Conservation (phyloP, 176 grass and related monocot species). For the Avena insularis region DNA sequence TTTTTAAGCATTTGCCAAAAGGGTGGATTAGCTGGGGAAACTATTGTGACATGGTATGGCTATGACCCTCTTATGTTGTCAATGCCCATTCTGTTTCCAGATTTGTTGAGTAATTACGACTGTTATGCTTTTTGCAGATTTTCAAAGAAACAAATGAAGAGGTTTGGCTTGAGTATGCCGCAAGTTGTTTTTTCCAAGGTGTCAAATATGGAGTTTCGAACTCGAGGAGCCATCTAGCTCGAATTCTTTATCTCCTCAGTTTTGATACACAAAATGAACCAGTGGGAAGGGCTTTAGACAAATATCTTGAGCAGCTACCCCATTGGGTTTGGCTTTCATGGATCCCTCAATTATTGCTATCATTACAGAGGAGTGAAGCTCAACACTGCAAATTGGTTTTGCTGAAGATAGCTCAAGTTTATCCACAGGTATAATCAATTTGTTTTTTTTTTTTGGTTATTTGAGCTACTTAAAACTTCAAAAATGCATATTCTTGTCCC, state of each 20-base stretch:
- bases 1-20: slow-evolving; percentile 97
- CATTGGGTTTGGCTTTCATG: slow-evolving; percentile 99
- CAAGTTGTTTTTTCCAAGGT: slow-evolving; percentile 97
- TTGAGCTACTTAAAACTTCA: slow-evolving; percentile 26
- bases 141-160: slow-evolving; percentile 94
- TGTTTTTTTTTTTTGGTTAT: slow-evolving; percentile 2
- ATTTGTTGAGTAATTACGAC: slow-evolving; percentile 16
- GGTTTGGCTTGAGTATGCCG: slow-evolving; percentile 90
- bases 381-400: slow-evolving; percentile 97
- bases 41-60: slow-evolving; percentile 97
- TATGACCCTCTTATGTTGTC: slow-evolving; percentile 21
- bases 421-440: slow-evolving; percentile 77
- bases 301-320: slow-evolving; percentile 97
- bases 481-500: slow-evolving; percentile 32
- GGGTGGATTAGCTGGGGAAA: slow-evolving; percentile 99
- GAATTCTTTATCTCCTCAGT: slow-evolving; percentile 95
- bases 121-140: slow-evolving; percentile 53
- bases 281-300: slow-evolving; percentile 86
- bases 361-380: slow-evolving; percentile 91
- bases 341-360: slow-evolving; percentile 96
- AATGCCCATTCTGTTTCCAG: slow-evolving; percentile 27
- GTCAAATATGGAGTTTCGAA: slow-evolving; percentile 96
- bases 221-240: slow-evolving; percentile 91
- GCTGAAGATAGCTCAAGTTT: slow-evolving; percentile 95
- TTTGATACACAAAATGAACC: slow-evolving; percentile 96